Base-by-base conservation (phyloP, 306 rosid genomes). In the Acmispon strigosus region DNA sequence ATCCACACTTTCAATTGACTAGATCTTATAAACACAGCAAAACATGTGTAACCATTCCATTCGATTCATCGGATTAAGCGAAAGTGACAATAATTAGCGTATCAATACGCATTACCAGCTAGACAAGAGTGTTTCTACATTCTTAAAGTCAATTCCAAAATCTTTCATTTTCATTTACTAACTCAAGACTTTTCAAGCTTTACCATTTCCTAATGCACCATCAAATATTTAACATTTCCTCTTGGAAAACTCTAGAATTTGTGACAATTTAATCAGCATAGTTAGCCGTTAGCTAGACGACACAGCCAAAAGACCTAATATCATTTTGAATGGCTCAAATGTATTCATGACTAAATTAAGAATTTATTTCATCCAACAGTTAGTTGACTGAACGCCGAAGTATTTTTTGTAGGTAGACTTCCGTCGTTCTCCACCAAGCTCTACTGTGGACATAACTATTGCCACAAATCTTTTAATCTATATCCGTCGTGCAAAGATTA, bases 1-100 rank as follows among this genome's bases (percentile, higher is more conserved):
- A 52, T 45, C 43, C 10, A 49, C 36, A 66, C 80, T 59, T 72
- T 75, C 16, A 29, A 41, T 45, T 51, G 51, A 70, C 51, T 57
- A 70, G 49, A 74, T 74, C 45, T 56, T n/a, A n/a, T n/a, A 52
- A 56, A 64, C 56, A 63, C 47, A 36, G 8, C 67, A 73, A 37
- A 32, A 53, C 42, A 51, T 62, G 69, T 68, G 70, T 51, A 44
- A 44, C 58, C 81, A 64, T 58, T 70, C 22, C 5, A 74, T 59
- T 42, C 6, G 47, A 10, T 78, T 56, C 72, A 36, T 70, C 44
- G 36, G 48, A 69, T 49, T 74, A 63, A 56, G 57, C 52, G 47
- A 74, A 78, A 69, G 50, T 13, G 56, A 71, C 57, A 78, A 69
- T 78, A 22, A 74, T 74, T 78, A 69, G 45, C 36, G 4, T 57